These are phyloP conservation scores for Onygenales sp. DNA, from an alignment of 2,329 filamentous ascomycete species.

Conservation along the genomic window DNA sequence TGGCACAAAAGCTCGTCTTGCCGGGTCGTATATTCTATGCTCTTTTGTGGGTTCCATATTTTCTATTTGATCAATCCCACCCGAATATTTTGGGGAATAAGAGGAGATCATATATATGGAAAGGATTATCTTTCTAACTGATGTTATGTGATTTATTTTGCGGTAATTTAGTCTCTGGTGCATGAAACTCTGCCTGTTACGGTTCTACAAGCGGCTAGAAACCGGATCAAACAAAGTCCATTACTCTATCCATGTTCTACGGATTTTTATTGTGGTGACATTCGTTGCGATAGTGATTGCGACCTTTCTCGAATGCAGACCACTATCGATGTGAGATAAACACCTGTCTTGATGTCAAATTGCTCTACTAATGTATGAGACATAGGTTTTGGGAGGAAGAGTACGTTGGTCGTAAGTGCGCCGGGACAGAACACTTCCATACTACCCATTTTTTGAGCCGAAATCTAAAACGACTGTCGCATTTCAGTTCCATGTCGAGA, in stretches of 20 bases:
- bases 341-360: not conserved
- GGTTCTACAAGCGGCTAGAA: slow-evolving; percentile 12
- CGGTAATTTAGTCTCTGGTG: slow-evolving; percentile 10
- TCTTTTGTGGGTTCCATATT: slow-evolving; percentile 7
- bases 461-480: not conserved
- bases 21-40: slow-evolving; percentile 10
- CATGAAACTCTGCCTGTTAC: slow-evolving; percentile 12
- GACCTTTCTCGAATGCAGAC: slow-evolving; percentile 11
- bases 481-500: slow-evolving; percentile 9
- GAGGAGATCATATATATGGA: not conserved
- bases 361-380: too few relatives aligned
- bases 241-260: slow-evolving; percentile 8
- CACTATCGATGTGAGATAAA: slow-evolving; percentile 1
- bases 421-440: not conserved
- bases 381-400: too few relatives aligned
- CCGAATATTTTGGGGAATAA: not conserved
- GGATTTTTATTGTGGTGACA: slow-evolving; percentile 7
- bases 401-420: too few relatives aligned
- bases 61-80: too few relatives aligned
- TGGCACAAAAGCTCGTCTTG: slow-evolving; percentile 9
- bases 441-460: not conserved
- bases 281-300: slow-evolving; percentile 8
- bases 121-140: not conserved
- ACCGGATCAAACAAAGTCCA: slow-evolving; percentile 12
- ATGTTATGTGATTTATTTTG: not conserved